Evolutionary conservation across 139 green algal species (phyloP).

Genomic region (Bryopsis sp.): DNA sequence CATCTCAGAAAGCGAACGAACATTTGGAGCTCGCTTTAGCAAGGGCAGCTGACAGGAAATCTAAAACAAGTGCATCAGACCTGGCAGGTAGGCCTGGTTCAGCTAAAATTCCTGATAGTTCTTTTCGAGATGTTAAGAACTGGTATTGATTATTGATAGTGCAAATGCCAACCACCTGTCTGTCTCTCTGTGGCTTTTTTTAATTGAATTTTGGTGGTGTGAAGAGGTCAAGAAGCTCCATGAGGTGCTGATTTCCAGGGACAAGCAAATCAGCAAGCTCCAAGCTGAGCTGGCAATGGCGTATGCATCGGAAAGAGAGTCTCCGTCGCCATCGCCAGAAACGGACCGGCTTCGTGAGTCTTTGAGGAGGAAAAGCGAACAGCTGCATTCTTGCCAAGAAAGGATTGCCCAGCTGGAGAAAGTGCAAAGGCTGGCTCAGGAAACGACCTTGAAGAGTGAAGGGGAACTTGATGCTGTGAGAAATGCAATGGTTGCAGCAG

Average conservation of each 20-base stretch:
- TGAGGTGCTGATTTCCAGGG: background rate
- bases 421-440: background rate
- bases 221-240: too few species aligned
- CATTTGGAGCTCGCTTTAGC: too few species aligned
- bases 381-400: background rate
- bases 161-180: too few species aligned
- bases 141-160: too few species aligned
- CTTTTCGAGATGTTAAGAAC: too few species aligned
- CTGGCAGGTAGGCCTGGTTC: too few species aligned
- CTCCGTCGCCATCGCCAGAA: background rate
- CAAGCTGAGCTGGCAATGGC: background rate
- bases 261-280: background rate
- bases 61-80: too few species aligned
- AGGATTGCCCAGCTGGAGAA: background rate
- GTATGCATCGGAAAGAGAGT: background rate
- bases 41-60: too few species aligned
- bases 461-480: background rate
- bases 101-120: too few species aligned
- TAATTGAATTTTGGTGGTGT: too few species aligned
- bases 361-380: background rate
- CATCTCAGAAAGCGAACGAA: too few species aligned
- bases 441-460: background rate
- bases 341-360: background rate
- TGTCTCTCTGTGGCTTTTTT: too few species aligned
- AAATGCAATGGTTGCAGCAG: background rate